Base-by-base conservation (phyloP, 352 stramenopile species). In the Peronospora destructor region DNA sequence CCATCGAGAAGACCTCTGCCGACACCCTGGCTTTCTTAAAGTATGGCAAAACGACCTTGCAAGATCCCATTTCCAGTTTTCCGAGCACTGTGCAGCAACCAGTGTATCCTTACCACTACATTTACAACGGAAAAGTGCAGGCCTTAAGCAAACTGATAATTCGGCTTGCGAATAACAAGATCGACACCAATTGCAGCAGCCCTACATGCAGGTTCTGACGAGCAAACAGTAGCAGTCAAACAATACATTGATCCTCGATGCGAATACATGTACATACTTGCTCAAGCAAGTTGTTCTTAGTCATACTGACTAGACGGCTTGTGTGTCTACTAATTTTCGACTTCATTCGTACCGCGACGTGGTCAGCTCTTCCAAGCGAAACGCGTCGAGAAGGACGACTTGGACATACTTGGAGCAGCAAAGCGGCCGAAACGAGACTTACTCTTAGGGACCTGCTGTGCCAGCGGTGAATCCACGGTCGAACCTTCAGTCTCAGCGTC, bases 331-430 rank as follows among this genome's bases (percentile, higher is more conserved):
- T 30, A 25, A 3, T 35, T 63, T 45, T 7, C 52, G 1, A 45
- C 39, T n/a, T 47, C 59, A 37, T 56, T 54, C 26, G 56, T 65
- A 12, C 34, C 43, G 17, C 41, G 56, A 46, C 60, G 55, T 28
- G 42, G 45, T 59, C 33, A 46, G 38, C 59, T 77, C 51, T 80
- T 80, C 68, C 68, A 84, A 10, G 53, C 64, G 30, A 84, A 84
- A 19, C 72, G 72, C 47, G 71, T 67, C 21, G 68, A 34, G 45
- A 84, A 63, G 12, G 68, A 59, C 4, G 53, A 61, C 33, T 73
- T 64, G 21, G 68, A 61, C 35, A 67, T 61, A 11, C 49, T 59
- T 14, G 62, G 56, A 19, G 68, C 61, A 19, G 60, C 69, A 12
- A 83, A 68, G 33, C 68, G 49, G 16, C 71, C 63, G 12, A 80